phyloP scores from a whole-genome alignment of 257 asterid genomes.

The Capsicum chinense region DNA sequence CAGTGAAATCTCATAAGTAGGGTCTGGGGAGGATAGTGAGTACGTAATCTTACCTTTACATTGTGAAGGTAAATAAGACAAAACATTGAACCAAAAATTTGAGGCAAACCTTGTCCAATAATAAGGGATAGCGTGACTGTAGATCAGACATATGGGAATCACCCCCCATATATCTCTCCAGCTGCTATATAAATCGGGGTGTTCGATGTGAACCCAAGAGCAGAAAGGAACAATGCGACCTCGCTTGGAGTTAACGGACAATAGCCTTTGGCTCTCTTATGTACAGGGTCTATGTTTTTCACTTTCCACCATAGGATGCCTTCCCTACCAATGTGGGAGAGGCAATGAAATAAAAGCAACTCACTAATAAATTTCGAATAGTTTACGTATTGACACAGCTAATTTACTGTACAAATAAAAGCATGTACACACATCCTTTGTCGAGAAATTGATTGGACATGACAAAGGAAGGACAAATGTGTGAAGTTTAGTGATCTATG shows the following conservation, averaged over 20 bases:
- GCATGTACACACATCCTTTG: not conserved
- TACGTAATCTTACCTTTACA: no score
- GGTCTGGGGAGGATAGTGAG: no score
- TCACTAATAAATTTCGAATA: not conserved
- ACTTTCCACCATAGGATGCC: conserved; percentile 93
- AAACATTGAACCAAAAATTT: not conserved
- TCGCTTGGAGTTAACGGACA: conserved; percentile 89
- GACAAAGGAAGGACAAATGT: not conserved
- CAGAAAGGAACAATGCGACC: conserved; percentile 76
- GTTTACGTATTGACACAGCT: not conserved
- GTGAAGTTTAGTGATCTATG: not conserved
- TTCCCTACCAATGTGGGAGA: conserved; percentile 51
- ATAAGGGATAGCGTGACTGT: conserved; percentile 58
- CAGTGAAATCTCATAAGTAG: no score
- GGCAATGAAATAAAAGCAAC: conserved; percentile 17
- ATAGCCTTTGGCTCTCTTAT: conserved; percentile 81
- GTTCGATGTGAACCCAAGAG: conserved; percentile 76
- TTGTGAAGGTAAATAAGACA: not conserved
- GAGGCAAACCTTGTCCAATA: conserved; percentile 79
- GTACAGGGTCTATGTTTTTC: conserved; percentile 82
- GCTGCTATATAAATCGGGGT: conserved; percentile 88
- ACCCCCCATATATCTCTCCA: conserved; percentile 87
- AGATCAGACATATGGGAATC: conserved; percentile 69
- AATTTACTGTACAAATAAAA: not conserved
- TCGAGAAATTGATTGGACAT: not conserved